A percentile compares a stretch with the other conserved stretches of the same genome.
phyloP scores from a whole-genome alignment of 2,329 filamentous ascomycete species.

The Diaporthe helianthi region DNA sequence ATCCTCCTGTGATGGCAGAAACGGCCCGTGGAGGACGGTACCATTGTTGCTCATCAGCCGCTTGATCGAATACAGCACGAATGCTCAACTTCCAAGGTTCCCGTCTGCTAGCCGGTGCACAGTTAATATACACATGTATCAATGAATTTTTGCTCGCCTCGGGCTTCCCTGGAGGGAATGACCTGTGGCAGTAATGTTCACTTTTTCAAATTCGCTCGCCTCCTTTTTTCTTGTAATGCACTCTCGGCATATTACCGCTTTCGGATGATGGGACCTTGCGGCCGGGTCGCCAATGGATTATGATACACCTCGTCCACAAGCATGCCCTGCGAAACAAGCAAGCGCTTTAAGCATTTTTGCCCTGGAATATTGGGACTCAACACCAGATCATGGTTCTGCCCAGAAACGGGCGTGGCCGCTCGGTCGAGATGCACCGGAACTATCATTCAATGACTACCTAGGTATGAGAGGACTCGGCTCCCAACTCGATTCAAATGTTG shows the following conservation, averaged over 20 bases:
- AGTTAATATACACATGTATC: constrained; percentile 22
- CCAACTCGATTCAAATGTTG: no score
- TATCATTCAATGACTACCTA: background rate
- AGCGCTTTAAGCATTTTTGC: background rate
- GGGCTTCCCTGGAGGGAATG: background rate
- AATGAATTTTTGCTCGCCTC: constrained; percentile 14
- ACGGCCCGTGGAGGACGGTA: background rate
- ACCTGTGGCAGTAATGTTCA: background rate
- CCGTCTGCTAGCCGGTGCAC: constrained; percentile 14
- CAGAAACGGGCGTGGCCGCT: background rate
- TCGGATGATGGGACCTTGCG: constrained; percentile 1
- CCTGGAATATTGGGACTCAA: background rate
- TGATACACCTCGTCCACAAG: background rate
- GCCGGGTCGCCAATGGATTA: background rate
- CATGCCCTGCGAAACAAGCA: background rate
- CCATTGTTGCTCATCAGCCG: constrained; percentile 2
- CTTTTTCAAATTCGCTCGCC: background rate
- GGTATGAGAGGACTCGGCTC: no score
- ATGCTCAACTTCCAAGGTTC: background rate
- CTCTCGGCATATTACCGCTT: constrained; percentile 8
- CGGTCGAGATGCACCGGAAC: background rate
- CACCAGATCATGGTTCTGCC: background rate
- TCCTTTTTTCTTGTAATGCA: background rate
- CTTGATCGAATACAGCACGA: constrained; percentile 14
- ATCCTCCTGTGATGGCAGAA: background rate